These are phyloP conservation scores for Trypanosoma platydactyli DNA, from an alignment of 208 protist species.

Conservation along the genomic window DNA sequence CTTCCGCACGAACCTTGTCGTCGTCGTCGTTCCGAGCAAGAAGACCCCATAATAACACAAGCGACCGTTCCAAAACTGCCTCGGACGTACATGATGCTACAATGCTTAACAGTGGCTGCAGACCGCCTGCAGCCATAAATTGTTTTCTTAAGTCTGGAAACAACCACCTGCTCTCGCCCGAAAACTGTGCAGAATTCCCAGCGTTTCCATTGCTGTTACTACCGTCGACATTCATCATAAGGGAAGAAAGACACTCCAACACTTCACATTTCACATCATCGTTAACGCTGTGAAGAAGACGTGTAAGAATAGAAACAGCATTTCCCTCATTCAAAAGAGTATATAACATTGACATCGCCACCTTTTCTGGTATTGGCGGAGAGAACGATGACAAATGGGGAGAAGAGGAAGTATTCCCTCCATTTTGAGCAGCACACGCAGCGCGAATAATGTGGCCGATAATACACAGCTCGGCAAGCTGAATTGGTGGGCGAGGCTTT, in stretches of 20 bases:
- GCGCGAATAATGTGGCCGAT: slow-evolving; percentile 65
- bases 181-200: slow-evolving; percentile 3
- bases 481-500: slow-evolving; percentile 70
- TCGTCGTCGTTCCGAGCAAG: slow-evolving; percentile 66
- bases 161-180: slow-evolving; percentile 1
- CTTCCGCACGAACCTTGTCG: slow-evolving; percentile 58
- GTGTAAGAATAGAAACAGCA: slow-evolving; percentile 50
- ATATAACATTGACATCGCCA: slow-evolving; percentile 40
- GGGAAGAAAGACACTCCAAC: slow-evolving; percentile 68
- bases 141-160: slow-evolving; percentile 41
- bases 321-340: slow-evolving; percentile 50
- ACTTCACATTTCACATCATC: slow-evolving; percentile 91
- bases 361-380: slow-evolving; percentile 33
- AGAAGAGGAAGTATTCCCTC: not conserved
- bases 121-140: slow-evolving; percentile 66
- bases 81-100: slow-evolving; percentile 83
- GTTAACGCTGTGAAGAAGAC: slow-evolving; percentile 88
- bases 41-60: slow-evolving; percentile 88
- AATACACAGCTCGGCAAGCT: slow-evolving; percentile 71
- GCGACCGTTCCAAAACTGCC: slow-evolving; percentile 84
- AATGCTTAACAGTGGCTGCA: slow-evolving; percentile 89
- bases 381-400: slow-evolving; percentile 10
- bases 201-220: slow-evolving; percentile 18
- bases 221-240: slow-evolving; percentile 42
- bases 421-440: slow-evolving; percentile 1